These are phyloP conservation scores for Globisporangium nodosum DNA, from an alignment of 352 stramenopile species.

Conservation along the genomic window DNA sequence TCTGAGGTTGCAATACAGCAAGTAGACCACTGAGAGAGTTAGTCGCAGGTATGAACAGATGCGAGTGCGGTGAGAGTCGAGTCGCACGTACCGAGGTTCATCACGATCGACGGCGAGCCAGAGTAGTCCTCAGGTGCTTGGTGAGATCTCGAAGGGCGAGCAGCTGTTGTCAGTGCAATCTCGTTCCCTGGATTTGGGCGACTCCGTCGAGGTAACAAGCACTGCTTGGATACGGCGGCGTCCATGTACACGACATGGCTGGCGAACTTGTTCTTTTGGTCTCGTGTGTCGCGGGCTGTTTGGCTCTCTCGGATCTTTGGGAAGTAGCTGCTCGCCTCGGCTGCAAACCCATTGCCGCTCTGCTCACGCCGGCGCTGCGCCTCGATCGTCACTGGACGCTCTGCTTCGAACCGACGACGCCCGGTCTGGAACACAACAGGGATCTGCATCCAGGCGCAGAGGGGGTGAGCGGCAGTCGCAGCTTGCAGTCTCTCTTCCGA, in stretches of 20 bases:
- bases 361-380: slow-evolving; percentile 20
- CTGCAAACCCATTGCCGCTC: slow-evolving; percentile 21
- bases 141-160: too few species aligned
- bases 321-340: slow-evolving; percentile 40
- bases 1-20: slow-evolving; percentile 16
- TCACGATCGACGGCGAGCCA: slow-evolving; percentile 3
- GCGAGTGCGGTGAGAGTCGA: not conserved
- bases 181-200: not conserved
- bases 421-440: slow-evolving; percentile 21
- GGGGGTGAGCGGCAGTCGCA: not conserved
- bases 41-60: too few species aligned
- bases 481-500: not conserved
- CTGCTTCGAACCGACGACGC: slow-evolving; percentile 18
- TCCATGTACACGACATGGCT: slow-evolving; percentile 7
- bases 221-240: slow-evolving; percentile 6
- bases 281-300: slow-evolving; percentile 32
- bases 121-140: not conserved
- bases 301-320: slow-evolving; percentile 43
- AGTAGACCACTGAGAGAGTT: too few species aligned
- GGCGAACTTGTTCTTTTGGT: slow-evolving; percentile 27
- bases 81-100: slow-evolving; percentile 8
- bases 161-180: too few species aligned
- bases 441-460: slow-evolving; percentile 16
- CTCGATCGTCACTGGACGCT: slow-evolving; percentile 30
- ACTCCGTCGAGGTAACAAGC: slow-evolving; percentile 2